Base-by-base conservation (phyloP, 2,329 filamentous ascomycete species). In the Colletotrichum chrysophilum region DNA sequence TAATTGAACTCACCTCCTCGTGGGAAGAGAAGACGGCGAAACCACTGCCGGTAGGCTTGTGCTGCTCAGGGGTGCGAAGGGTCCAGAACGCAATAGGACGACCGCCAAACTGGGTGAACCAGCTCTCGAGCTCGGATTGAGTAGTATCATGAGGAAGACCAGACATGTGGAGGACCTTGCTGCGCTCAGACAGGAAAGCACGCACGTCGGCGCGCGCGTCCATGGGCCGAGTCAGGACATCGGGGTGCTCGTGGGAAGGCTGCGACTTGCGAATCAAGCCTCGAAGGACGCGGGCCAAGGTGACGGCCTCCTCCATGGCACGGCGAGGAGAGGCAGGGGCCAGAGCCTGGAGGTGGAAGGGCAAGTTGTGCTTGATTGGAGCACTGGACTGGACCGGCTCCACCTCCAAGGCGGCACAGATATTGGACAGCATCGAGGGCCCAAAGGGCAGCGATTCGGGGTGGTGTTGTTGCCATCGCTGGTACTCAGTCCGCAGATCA, bases 31-130 rank as follows among this genome's bases (percentile, higher is more conserved):
- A 99, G 72, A 99, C 96, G 66, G 97, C 97, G 86, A 99, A 99
- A 70, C 97, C 97, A 70, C 96, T 98, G 58, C 97, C 97, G 12
- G 97, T 99, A n/a, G 97, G 97, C 89, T 99, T 99, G 87, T 98
- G 97, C 87, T 98, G 97, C 86, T 99, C 97, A 4, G 97, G 97
- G 16, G 97, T 99, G 77, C 96, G 94, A 66, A 99, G 91, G 21
- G 97, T 99, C 97, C 97, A 99, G 87, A 99, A 99, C 24, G 97
- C 97, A 87, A 99, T 99, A 34, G 97, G 97, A 58, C 97, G 94
- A 66, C 97, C 97, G 78, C 97, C 97, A 83, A 98, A 99, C 86
- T 99, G 97, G 34, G 97, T 99, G 84, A 98, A 99, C 97, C 97
- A 99, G 87, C 96, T 98, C 88, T 99, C 97, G 28, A 99, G 91